Evolutionary conservation across 2,329 filamentous ascomycete genomes (phyloP), one percentile per base, ranked within the genome.

Genomic region (Beauveria bassiana): DNA sequence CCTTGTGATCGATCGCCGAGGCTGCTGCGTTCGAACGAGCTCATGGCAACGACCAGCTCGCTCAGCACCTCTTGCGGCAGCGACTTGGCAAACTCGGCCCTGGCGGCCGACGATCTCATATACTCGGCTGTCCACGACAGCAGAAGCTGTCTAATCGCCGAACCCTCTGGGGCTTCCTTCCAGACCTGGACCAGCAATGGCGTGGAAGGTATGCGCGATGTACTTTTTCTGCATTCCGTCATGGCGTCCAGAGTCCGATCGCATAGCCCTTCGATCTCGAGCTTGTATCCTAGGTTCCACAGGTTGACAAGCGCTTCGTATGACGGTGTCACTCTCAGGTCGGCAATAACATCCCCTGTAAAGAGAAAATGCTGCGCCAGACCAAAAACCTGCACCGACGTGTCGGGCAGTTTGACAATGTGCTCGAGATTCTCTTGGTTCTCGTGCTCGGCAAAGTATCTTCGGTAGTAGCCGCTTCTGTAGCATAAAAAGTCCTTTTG

Each of bases 41-140:
- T 85, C 83, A 87, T 86, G 14, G 81, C 75, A 2, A 87, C 78
- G 0, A 87, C 84, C 6, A 87, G 77, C 70, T 86, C 84, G 64
- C 82, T 85, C 7, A 87, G 73, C 1, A 87, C 81, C 66, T 86
- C 82, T 64, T 86, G 81, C 0, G 85, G 84, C 3, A 87, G 76
- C 0, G 82, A 83, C 66, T 81, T 81, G 49, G 81, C 84, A 67
- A 86, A 86, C 63, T 84, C 81, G 9, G 79, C 76, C 20, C 82
- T 77, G 1, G 78, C 76, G 24, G 83, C 79, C 3, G 82, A 84
- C 0, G 81, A 81, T 47, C 81, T 75, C 74, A 86, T 84, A 66
- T 86, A 86, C 70, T 87, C 84, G 28, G 83, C 84, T 1, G 83
- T 81, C 85, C 85, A 87, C 12, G 77, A 79, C 3, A 86, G 73